These are phyloP conservation scores for Rickenella mellea DNA, from an alignment of 768 basidiomycete species.

Conservation along the genomic window DNA sequence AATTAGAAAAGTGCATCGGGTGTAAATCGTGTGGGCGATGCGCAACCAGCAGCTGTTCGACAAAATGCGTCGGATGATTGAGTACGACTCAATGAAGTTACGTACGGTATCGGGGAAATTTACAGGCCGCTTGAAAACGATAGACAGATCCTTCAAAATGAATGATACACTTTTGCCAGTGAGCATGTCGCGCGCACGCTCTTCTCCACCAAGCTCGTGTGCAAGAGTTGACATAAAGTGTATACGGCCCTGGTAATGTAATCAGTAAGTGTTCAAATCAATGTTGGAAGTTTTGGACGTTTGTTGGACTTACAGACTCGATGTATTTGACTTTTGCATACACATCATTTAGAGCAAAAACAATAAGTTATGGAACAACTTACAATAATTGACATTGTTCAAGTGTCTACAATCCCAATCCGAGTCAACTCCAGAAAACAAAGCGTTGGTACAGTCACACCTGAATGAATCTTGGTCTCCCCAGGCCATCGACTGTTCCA, in stretches of 20 bases:
- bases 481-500: slow-evolving; percentile 73
- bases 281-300: background rate
- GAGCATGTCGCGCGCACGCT: slow-evolving; percentile 46
- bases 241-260: slow-evolving; percentile 53
- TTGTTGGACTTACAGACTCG: slow-evolving; percentile 55
- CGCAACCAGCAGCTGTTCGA: slow-evolving; percentile 51
- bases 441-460: slow-evolving; percentile 33
- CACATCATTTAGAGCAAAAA: background rate
- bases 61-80: background rate
- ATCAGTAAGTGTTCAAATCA: background rate
- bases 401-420: slow-evolving; percentile 52
- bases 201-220: slow-evolving; percentile 47
- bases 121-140: slow-evolving; percentile 63
- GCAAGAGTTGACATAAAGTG: slow-evolving; percentile 56
- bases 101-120: slow-evolving; percentile 66
- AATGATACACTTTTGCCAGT: slow-evolving; percentile 57
- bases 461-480: slow-evolving; percentile 74
- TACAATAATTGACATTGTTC: slow-evolving; percentile 69
- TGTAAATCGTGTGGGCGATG: slow-evolving; percentile 37
- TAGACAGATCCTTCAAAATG: slow-evolving; percentile 61
- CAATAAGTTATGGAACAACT: slow-evolving; percentile 13
- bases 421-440: background rate
- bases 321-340: slow-evolving; percentile 47
- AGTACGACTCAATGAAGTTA: background rate
- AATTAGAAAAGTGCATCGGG: slow-evolving; percentile 37